Percentiles rank a stretch among this genome's conserved stretches.
Conservation (phyloP, 768 basidiomycete species). For the Asterophora lycoperdoides region DNA sequence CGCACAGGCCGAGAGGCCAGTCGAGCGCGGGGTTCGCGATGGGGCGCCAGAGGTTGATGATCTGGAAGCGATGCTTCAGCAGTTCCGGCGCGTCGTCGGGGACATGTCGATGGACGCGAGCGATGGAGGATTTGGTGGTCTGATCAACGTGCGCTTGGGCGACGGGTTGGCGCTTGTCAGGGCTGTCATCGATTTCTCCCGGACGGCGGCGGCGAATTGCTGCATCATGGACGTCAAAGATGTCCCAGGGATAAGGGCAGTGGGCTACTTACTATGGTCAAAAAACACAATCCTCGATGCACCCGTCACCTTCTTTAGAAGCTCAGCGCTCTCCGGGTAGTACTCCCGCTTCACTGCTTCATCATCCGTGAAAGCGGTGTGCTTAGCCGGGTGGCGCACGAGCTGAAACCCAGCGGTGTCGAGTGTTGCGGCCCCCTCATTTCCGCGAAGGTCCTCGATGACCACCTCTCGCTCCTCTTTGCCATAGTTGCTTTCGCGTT, state of each 20-base stretch:
- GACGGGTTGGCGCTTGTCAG: constrained; percentile 43
- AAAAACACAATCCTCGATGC: constrained; percentile 55
- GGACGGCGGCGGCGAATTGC: constrained; percentile 47
- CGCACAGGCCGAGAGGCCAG: constrained; percentile 49
- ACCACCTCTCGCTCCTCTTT: constrained; percentile 25
- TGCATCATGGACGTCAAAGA: constrained; percentile 13
- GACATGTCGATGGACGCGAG: constrained; percentile 48
- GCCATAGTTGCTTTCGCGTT: constrained; percentile 33
- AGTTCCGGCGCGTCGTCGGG: constrained; percentile 41
- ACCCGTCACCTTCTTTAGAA: constrained; percentile 57
- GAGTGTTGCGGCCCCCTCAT: constrained; percentile 39
- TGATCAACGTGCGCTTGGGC: constrained; percentile 49
- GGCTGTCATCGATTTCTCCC: constrained; percentile 28
- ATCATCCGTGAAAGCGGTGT: constrained; percentile 46
- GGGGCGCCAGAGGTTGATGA: constrained; percentile 61
- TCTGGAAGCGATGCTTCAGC: constrained; percentile 47
- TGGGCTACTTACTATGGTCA: constrained; percentile 50
- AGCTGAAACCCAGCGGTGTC: constrained; percentile 53
- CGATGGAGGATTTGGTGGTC: constrained; percentile 38
- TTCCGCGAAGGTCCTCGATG: constrained; percentile 53
- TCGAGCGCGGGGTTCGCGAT: constrained; percentile 44
- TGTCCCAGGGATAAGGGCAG: neutral
- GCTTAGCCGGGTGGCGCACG: constrained; percentile 34
- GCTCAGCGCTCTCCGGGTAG: constrained; percentile 55
- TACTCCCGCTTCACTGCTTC: constrained; percentile 51